Percentiles rank a stretch among this genome's conserved stretches.
phyloP scores from a whole-genome alignment of 495 filamentous ascomycete genomes.

The Staphylotrichum longicolle region DNA sequence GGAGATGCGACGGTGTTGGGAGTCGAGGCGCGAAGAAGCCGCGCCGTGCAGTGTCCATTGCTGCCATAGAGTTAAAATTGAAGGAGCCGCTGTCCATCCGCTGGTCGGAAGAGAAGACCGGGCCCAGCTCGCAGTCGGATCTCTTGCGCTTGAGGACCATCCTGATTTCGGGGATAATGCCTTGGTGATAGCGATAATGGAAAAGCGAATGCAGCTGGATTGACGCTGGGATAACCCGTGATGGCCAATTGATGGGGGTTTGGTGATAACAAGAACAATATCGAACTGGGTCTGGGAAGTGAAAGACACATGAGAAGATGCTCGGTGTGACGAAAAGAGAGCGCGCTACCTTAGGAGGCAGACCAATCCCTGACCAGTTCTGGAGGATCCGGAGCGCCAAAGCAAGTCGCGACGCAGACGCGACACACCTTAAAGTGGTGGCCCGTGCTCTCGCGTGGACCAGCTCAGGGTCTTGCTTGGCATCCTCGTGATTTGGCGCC shows the following conservation, averaged over 20 bases:
- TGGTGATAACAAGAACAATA: too few relatives aligned
- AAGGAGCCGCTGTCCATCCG: slow-evolving; percentile 28
- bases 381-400: background rate
- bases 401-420: slow-evolving; percentile 5
- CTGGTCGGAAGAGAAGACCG: slow-evolving; percentile 39
- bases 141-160: slow-evolving; percentile 53
- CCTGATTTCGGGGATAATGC: slow-evolving; percentile 16
- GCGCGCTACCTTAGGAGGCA: too few relatives aligned
- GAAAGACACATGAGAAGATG: too few relatives aligned
- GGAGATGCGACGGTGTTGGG: slow-evolving; percentile 34
- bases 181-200: background rate
- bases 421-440: slow-evolving; percentile 15
- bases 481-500: slow-evolving; percentile 27
- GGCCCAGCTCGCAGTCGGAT: slow-evolving; percentile 47
- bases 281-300: too few relatives aligned
- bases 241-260: too few relatives aligned
- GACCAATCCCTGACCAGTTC: too few relatives aligned
- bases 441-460: slow-evolving; percentile 18
- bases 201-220: background rate
- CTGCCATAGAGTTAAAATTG: slow-evolving; percentile 28
- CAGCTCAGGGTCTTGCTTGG: background rate
- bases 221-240: background rate
- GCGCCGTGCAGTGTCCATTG: slow-evolving; percentile 27
- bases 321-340: too few relatives aligned
- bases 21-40: slow-evolving; percentile 25